Base-by-base conservation (phyloP, 192 early-diverging fungal species). In the Pilaira anomala region DNA sequence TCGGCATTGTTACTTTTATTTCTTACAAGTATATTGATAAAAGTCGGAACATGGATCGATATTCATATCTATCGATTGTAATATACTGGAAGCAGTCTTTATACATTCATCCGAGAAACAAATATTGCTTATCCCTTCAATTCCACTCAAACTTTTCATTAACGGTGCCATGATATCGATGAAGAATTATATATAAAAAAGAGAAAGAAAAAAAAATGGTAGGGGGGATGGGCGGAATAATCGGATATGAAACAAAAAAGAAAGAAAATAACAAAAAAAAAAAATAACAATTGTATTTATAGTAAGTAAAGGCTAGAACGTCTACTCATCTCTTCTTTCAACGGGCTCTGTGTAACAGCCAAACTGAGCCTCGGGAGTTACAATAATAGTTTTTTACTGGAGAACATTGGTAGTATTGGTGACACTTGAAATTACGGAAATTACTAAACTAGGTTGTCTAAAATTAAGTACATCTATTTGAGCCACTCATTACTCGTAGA, bases 11-110 rank as follows among this genome's bases (percentile, higher is more conserved):
- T 29, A 5, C 18, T 28, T n/a, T 8, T 55, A 18, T 16, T 58
- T 68, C 65, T 71, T 83, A 87, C 87, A 85, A 28, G 72, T 76
- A 53, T 77, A 89, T 60, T 81, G 70, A 63, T 81, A 88, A 74
- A 90, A 90, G 61, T 90, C 87, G 18, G 73, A 60, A 42, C 88
- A 90, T 14, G 88, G 87, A 71, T 90, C 83, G 0, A 73, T 73
- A 16, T 58, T 58, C 56, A 58, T 58, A 42, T 58, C 33, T 5
- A 58, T 24, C 12, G 56, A 58, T 4, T 58, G 19, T 24, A 58
- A 14, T 41, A 58, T 58, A 16, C 56, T 58, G 18, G 40, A 40
- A 36, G 56, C 56, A 24, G 56, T 58, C 9, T 40, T 33, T 6
- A 58, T 26, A 42, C 56, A 58, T 14, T 18, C 41, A 7, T 40